phyloP scores from a whole-genome alignment of 345 rosid species.

The Raphanus sativus region DNA sequence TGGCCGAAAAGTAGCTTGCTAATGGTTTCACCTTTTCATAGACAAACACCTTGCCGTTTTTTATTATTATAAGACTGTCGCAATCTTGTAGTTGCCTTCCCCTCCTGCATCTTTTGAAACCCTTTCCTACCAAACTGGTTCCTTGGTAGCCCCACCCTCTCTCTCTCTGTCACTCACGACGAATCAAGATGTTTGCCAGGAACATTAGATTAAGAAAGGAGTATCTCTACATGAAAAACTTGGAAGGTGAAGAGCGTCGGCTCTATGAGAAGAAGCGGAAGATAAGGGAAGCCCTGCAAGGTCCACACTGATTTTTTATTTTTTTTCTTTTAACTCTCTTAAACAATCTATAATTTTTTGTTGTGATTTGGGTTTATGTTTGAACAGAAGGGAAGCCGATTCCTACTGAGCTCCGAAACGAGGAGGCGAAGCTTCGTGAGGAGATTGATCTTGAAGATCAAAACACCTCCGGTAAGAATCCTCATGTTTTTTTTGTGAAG shows the following conservation, averaged over 20 bases:
- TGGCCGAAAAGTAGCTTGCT: not conserved
- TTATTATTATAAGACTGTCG: not conserved
- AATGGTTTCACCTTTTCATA: not conserved
- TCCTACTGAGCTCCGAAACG: constrained; percentile 90
- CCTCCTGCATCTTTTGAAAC: constrained; percentile 1
- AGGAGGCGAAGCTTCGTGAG: constrained; percentile 74
- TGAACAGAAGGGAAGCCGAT: constrained; percentile 83
- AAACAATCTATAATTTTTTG: not conserved
- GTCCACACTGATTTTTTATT: constrained; percentile 29
- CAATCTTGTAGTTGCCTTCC: not conserved
- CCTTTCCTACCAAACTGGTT: constrained; percentile 9
- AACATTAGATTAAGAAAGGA: constrained; percentile 73
- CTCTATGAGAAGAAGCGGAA: constrained; percentile 79
- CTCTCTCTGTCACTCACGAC: not conserved
- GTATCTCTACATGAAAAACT: constrained; percentile 78
- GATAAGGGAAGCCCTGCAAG: constrained; percentile 80
- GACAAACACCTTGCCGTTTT: constrained; percentile 22
- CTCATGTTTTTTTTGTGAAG: not conserved
- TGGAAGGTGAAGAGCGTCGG: constrained; percentile 84
- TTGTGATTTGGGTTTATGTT: constrained; percentile 2
- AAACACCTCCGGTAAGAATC: constrained; percentile 55
- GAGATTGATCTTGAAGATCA: constrained; percentile 90
- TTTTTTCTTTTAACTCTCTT: not conserved
- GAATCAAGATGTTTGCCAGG: constrained; percentile 55
- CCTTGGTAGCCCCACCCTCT: constrained; percentile 4